Evolutionary conservation across 2,329 filamentous ascomycete species (phyloP), one percentile per base, ranked within the genome.

Genomic region (Clarireedia hainanense): DNA sequence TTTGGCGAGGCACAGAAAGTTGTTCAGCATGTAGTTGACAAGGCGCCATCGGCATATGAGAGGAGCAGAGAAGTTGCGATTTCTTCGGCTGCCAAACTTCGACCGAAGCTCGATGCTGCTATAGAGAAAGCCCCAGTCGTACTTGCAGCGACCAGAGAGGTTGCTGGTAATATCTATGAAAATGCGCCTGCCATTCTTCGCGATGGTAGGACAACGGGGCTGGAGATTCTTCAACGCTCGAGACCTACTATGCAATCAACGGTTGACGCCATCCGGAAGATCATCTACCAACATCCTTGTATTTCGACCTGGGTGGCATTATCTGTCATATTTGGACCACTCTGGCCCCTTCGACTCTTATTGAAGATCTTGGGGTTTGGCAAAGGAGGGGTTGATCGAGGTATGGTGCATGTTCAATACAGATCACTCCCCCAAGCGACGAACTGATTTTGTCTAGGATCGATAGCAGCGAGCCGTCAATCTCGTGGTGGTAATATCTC

Each of bases 11-110:
- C 51, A 27, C 51, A 53, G 47, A 53, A 30, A 36, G 30, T n/a
- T n/a, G 23, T 14, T 30, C 43, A 39, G 20, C 20, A 48, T 39
- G 23, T 48, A 10, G 6, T 39, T 2, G 34, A 53, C 43, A 48
- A 40, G 17, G 51, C 51, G 24, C 51, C 51, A n/a, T 45, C 30
- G 6, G 51, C 34, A 40, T 53, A 53, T 48, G 43, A 48, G 37
- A 39, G 30, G 17, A 43, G 51, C 12, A 53, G 20, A 53, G 42
- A 48, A 26, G 51, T 43, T 48, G 34, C 34, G 5, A n/a, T 14
- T 5, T 27, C 26, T 10, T 17, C 23, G 14, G 42, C n/a, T n/a
- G 6, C 51, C 6, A 48, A 48, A 36, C n/a, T 40, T 30, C 51
- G 26, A 23, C 51, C 51, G 23, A 36, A 14, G 12, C 42, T 53